Evolutionary conservation across 1,284 basidiomycete species (phyloP).

Genomic region (Rhodotorula sp.): DNA sequence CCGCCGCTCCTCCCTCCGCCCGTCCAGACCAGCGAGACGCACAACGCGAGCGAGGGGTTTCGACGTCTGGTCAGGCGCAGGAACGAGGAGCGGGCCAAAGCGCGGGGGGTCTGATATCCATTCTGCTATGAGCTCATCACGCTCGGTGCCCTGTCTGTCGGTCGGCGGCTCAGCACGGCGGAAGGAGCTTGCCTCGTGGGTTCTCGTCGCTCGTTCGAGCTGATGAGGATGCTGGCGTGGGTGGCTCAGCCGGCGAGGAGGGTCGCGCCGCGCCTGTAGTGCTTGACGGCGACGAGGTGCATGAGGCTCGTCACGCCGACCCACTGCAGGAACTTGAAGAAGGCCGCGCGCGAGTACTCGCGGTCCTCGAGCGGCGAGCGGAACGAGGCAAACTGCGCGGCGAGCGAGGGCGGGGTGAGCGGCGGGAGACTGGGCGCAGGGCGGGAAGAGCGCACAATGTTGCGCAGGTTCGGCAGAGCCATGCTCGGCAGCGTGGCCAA

Average conservation of each 20-base stretch:
- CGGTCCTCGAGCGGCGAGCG: slow-evolving; percentile 40
- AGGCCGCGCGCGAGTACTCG: slow-evolving; percentile 34
- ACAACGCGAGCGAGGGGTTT: not conserved
- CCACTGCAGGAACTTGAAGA: slow-evolving; percentile 38
- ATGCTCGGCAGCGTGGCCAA: slow-evolving; percentile 4
- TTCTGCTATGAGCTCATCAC: slow-evolving; percentile 14
- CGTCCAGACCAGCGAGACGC: not conserved
- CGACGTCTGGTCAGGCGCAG: not conserved
- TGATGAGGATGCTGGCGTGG: too few relatives aligned
- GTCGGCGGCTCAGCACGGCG: too few relatives aligned
- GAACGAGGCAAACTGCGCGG: slow-evolving; percentile 39
- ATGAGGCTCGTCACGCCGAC: slow-evolving; percentile 23
- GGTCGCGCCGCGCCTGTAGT: slow-evolving; percentile 3
- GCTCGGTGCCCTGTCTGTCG: too few relatives aligned
- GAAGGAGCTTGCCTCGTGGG: too few relatives aligned
- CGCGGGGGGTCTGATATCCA: slow-evolving; percentile 22
- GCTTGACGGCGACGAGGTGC: slow-evolving; percentile 27
- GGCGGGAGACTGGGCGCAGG: not conserved
- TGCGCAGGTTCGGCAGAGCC: slow-evolving; percentile 41
- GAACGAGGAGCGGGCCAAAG: not conserved
- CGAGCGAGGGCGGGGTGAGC: not conserved
- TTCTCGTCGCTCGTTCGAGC: too few relatives aligned
- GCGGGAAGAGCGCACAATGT: slow-evolving; percentile 28
- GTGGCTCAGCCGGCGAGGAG: not conserved
- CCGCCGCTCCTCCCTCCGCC: not conserved